Conservation (phyloP, 2,329 filamentous ascomycete species). For the Nothophoma quercina region DNA sequence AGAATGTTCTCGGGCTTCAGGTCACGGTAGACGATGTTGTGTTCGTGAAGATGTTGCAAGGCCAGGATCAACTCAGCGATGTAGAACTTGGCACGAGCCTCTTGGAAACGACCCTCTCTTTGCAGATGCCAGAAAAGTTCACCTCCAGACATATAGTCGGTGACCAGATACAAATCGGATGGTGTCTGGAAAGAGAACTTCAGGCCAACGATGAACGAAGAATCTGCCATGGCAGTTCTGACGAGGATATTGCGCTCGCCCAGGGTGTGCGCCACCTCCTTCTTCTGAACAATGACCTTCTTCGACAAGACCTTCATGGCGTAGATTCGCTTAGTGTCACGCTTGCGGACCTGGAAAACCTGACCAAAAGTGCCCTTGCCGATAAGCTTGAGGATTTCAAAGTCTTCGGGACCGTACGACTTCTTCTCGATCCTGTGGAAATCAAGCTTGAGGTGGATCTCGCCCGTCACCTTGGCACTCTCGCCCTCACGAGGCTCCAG, state of each 20-base stretch:
- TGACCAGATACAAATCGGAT: slow-evolving; percentile 96
- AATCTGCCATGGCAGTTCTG: slow-evolving; percentile 92
- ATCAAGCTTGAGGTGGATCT: slow-evolving; percentile 84
- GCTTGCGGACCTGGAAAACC: slow-evolving; percentile 97
- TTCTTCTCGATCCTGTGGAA: slow-evolving; percentile 87
- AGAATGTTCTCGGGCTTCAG: slow-evolving; percentile 98
- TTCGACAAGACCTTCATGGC: slow-evolving; percentile 99
- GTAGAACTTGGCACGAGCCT: slow-evolving; percentile 96
- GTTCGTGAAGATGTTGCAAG: slow-evolving; percentile 92
- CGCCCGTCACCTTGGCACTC: slow-evolving; percentile 78
- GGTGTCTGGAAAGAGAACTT: slow-evolving; percentile 99
- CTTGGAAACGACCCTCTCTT: slow-evolving; percentile 94
- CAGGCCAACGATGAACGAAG: slow-evolving; percentile 95
- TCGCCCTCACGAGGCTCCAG: slow-evolving; percentile 82
- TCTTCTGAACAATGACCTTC: slow-evolving; percentile 99
- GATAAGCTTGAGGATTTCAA: slow-evolving; percentile 94
- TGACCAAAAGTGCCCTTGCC: slow-evolving; percentile 98
- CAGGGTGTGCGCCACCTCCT: slow-evolving; percentile 96
- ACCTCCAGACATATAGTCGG: slow-evolving; percentile 98
- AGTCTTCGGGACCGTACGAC: slow-evolving; percentile 93
- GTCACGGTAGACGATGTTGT: slow-evolving; percentile 97
- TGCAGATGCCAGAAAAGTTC: slow-evolving; percentile 99
- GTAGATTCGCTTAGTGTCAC: slow-evolving; percentile 93
- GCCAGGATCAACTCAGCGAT: slow-evolving; percentile 97
- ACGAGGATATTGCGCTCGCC: slow-evolving; percentile 97